Evolutionary conservation across 1,284 basidiomycete genomes (phyloP).

Genomic region (Inonotus obliquus): DNA sequence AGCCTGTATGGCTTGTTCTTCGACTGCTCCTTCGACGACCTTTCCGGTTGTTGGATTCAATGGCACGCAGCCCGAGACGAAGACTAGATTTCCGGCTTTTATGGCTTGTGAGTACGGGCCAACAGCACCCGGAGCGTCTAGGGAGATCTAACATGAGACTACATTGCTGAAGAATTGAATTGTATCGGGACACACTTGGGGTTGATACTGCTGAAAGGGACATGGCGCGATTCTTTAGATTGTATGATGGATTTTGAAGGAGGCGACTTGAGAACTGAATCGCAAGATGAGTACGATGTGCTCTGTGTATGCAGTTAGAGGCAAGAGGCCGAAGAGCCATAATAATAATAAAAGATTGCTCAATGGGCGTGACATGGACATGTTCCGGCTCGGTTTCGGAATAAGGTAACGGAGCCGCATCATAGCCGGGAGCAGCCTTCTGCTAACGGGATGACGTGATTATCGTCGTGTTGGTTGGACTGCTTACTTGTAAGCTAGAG

Average conservation of each 20-base stretch:
- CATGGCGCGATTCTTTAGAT: constrained; percentile 9
- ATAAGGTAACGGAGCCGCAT: neutral
- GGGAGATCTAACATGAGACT: neutral
- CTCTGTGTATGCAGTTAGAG: neutral
- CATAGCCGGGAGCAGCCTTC: neutral
- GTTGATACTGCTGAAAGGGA: constrained; percentile 15
- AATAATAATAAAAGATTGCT: neutral
- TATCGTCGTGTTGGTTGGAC: too few species aligned
- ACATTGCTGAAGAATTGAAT: neutral
- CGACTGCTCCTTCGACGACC: constrained; percentile 76
- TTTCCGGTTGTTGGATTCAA: constrained; percentile 74
- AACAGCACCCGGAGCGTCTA: constrained; percentile 84
- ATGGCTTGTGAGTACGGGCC: constrained; percentile 92
- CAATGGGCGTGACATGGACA: neutral
- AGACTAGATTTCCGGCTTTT: constrained; percentile 82
- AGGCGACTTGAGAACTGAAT: neutral
- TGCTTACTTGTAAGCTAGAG: neutral
- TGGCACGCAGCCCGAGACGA: constrained; percentile 88
- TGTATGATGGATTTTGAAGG: neutral
- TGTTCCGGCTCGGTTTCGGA: neutral
- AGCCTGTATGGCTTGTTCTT: constrained; percentile 81
- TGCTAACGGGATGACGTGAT: neutral
- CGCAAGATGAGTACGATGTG: neutral
- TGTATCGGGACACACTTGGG: constrained; percentile 5
- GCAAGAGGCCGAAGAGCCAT: constrained; percentile 1